A percentile compares a stretch with the other conserved stretches of the same genome.
Evolutionary conservation across 2,329 filamentous ascomycete genomes (phyloP).

Genomic region (Scytalidium sp.): DNA sequence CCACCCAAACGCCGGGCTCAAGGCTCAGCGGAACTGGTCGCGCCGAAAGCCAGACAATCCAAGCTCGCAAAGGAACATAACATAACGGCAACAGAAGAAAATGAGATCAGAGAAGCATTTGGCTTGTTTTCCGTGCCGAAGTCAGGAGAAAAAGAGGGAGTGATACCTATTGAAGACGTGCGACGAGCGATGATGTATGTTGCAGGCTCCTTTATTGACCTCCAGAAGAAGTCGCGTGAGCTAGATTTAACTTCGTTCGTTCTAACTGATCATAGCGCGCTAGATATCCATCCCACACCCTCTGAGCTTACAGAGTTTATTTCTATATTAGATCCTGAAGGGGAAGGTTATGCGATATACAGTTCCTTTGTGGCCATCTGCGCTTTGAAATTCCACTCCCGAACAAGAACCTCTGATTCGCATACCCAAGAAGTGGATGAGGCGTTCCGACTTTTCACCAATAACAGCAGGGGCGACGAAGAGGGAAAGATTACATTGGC

Average conservation of each 20-base stretch:
- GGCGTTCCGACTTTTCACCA: slow-evolving; percentile 79
- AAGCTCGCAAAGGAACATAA: slow-evolving; percentile 92
- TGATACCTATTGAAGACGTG: slow-evolving; percentile 42
- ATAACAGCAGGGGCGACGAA: slow-evolving; percentile 34
- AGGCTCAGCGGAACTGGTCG: slow-evolving; percentile 14
- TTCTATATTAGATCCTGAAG: slow-evolving; percentile 78
- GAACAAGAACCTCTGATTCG: slow-evolving; percentile 46
- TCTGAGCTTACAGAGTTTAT: slow-evolving; percentile 74
- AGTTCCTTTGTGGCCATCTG: slow-evolving; percentile 82
- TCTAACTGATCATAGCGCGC: slow-evolving; percentile 55
- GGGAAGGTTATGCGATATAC: slow-evolving; percentile 75
- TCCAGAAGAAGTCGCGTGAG: neutral
- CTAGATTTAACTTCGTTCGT: neutral
- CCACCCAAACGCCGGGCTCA: slow-evolving; percentile 27
- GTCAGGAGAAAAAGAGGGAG: slow-evolving; percentile 67
- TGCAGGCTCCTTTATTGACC: slow-evolving; percentile 1
- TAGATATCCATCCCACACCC: slow-evolving; percentile 67
- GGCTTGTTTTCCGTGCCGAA: slow-evolving; percentile 72
- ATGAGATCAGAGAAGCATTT: slow-evolving; percentile 89
- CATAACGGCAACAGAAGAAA: slow-evolving; percentile 78
- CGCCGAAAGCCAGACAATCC: slow-evolving; percentile 60
- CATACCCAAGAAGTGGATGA: slow-evolving; percentile 70
- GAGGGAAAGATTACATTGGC: slow-evolving; percentile 71
- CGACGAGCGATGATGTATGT: slow-evolving; percentile 68
- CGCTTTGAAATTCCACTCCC: slow-evolving; percentile 75